Evolutionary conservation across 441 rosid species (phyloP).

Genomic region (Metrosideros polymorpha): DNA sequence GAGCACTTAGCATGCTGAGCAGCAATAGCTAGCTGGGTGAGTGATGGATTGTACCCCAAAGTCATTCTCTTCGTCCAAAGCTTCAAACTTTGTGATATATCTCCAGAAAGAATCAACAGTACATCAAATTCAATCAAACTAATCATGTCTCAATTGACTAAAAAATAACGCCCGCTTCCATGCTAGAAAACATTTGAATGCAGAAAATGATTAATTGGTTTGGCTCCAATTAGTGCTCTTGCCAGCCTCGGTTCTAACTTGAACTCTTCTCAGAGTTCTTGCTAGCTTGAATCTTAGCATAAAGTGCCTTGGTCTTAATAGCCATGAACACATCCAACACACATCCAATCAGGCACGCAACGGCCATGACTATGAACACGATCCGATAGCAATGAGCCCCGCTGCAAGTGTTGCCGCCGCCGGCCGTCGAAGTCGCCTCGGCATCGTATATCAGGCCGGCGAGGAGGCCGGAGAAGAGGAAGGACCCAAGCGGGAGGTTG

Average conservation of each 20-base stretch:
- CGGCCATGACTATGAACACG: constrained; percentile 57
- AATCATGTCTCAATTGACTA: neutral
- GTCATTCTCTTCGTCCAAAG: neutral
- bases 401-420: constrained; percentile 69
- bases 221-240: neutral
- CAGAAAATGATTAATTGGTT: neutral
- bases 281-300: constrained; percentile 27
- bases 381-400: constrained; percentile 77
- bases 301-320: constrained; percentile 40
- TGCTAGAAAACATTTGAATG: neutral
- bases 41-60: neutral
- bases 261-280: constrained; percentile 23
- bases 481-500: constrained; percentile 78
- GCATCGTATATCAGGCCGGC: constrained; percentile 67
- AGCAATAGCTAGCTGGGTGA: neutral
- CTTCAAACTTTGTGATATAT: neutral
- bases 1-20: neutral
- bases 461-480: constrained; percentile 77
- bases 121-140: neutral
- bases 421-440: constrained; percentile 47
- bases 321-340: constrained; percentile 53
- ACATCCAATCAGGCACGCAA: constrained; percentile 44
- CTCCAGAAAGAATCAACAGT: neutral
- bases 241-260: neutral
- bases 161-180: neutral